Percentiles rank a stretch among this genome's conserved stretches.
Evolutionary conservation across 768 basidiomycete genomes (phyloP).

Genomic region (Collybia mongolica): DNA sequence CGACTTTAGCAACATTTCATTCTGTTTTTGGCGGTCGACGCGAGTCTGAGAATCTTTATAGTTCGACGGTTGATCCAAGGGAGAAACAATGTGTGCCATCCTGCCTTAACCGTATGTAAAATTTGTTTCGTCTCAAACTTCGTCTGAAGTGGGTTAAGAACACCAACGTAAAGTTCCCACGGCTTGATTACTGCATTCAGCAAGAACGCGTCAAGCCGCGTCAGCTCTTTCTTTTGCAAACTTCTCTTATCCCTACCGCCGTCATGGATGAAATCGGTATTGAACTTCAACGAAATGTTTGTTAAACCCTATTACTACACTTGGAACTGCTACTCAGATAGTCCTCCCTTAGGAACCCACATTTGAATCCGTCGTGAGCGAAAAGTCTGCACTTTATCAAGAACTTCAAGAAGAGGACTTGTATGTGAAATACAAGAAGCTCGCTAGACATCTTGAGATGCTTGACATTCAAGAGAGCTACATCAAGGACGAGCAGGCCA

Average conservation of each 20-base stretch:
- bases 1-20: constrained; percentile 78
- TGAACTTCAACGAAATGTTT: constrained; percentile 76
- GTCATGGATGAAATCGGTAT: constrained; percentile 91
- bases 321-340: constrained; percentile 2
- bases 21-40: constrained; percentile 75
- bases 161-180: constrained; percentile 32
- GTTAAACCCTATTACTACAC: constrained; percentile 13
- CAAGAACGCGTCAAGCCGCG: constrained; percentile 46
- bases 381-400: constrained; percentile 85
- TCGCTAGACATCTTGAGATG: constrained; percentile 93
- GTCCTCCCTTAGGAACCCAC: constrained; percentile 72
- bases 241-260: constrained; percentile 16
- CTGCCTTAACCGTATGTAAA: constrained; percentile 15
- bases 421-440: constrained; percentile 97
- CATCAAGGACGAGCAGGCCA: constrained; percentile 98
- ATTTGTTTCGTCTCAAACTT: neutral
- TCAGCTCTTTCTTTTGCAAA: constrained; percentile 35
- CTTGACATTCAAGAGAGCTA: constrained; percentile 94
- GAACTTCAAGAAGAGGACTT: constrained; percentile 92
- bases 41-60: constrained; percentile 93
- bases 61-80: constrained; percentile 92
- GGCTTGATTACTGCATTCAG: constrained; percentile 28
- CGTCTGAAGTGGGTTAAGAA: neutral
- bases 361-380: constrained; percentile 82
- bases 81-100: constrained; percentile 84